Percentiles rank a stretch among this genome's conserved stretches.
Evolutionary conservation across 371 early-diverging fungal genomes (phyloP).

Genomic region (Mortierella sp.): DNA sequence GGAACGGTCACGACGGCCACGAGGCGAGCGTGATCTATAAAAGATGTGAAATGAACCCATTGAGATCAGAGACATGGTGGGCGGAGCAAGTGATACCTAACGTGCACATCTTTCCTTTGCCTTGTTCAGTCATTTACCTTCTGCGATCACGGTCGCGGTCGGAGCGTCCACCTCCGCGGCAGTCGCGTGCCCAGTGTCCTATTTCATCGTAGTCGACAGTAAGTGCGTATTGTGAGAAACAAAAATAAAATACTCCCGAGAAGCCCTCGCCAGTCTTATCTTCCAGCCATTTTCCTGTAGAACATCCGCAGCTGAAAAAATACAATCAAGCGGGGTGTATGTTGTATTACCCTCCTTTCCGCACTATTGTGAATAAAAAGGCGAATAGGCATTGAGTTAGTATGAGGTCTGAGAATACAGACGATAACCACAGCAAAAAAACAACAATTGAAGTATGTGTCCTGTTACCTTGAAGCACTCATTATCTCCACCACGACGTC

Average conservation of each 20-base stretch:
- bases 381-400: neutral
- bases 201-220: slow-evolving; percentile 9
- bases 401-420: neutral
- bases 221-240: neutral
- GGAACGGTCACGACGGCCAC: slow-evolving; percentile 56
- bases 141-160: slow-evolving; percentile 46
- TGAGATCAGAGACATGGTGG: neutral
- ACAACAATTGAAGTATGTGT: neutral
- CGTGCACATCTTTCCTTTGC: neutral
- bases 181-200: slow-evolving; percentile 85
- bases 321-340: neutral
- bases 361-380: slow-evolving; percentile 47
- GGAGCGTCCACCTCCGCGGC: slow-evolving; percentile 62
- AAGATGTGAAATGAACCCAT: neutral
- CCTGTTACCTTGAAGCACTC: slow-evolving; percentile 65
- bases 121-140: slow-evolving; percentile 20
- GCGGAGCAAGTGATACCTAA: no score
- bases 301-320: neutral
- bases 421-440: neutral
- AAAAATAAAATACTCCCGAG: neutral
- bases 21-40: slow-evolving; percentile 27
- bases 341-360: slow-evolving; percentile 68
- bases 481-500: slow-evolving; percentile 64
- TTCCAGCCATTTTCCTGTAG: neutral
- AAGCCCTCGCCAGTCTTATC: neutral